Conservation (phyloP, 495 filamentous ascomycete species). For the Penicillium mononematosum region DNA sequence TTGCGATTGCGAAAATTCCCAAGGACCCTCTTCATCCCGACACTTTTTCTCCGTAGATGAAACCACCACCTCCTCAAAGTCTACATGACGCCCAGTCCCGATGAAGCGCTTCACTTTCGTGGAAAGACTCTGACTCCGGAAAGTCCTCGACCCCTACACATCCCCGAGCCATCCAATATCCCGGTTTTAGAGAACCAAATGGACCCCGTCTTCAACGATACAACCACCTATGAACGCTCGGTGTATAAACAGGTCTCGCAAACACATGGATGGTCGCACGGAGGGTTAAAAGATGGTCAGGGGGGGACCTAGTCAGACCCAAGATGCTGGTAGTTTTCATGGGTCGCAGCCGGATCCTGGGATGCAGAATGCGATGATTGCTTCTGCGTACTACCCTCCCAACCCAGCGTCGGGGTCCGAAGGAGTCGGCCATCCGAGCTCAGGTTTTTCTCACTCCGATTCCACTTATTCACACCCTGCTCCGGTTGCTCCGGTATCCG, state of each 20-base stretch:
- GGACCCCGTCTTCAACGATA: constrained; percentile 71
- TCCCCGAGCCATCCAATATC: constrained; percentile 67
- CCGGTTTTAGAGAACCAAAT: constrained; percentile 71
- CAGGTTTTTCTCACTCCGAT: constrained; percentile 34
- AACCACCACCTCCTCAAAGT: constrained; percentile 36
- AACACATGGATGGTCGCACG: constrained; percentile 21
- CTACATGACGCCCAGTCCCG: constrained; percentile 63
- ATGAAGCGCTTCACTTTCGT: constrained; percentile 64
- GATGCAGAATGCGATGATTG: constrained; percentile 23
- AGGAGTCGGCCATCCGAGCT: constrained; percentile 9
- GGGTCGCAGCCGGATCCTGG: constrained; percentile 18
- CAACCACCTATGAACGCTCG: constrained; percentile 50
- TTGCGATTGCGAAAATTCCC: constrained; percentile 32
- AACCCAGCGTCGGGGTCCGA: constrained; percentile 23
- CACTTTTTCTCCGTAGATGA: constrained; percentile 37
- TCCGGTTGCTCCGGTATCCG: constrained; percentile 53
- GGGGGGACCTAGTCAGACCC: constrained; percentile 21
- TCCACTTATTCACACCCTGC: constrained; percentile 45
- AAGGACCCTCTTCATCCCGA: constrained; percentile 6
- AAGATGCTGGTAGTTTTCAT: constrained; percentile 27
- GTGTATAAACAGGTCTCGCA: constrained; percentile 18
- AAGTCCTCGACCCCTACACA: constrained; percentile 68
- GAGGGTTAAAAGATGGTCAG: constrained; percentile 18
- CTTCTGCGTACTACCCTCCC: constrained; percentile 34
- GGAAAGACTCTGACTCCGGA: constrained; percentile 69